Evolutionary conservation across 306 rosid genomes (phyloP).

Genomic region (Gastrolobium villosum): DNA sequence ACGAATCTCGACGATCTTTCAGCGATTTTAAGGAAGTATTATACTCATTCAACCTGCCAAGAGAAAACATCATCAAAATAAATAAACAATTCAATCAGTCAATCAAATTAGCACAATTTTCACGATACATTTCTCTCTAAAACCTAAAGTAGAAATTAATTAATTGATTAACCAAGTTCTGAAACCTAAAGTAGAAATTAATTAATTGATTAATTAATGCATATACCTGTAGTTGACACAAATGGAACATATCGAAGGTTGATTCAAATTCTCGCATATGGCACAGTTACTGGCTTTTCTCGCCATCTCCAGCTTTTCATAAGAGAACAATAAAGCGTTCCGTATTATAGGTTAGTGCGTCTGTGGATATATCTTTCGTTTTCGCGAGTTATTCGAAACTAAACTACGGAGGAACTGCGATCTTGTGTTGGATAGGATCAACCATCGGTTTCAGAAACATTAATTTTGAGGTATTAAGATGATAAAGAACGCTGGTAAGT

Average conservation of each 20-base stretch:
- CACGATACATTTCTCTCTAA: conserved; percentile 1
- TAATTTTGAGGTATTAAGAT: background rate
- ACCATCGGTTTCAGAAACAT: conserved; percentile 17
- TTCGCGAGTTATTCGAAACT: conserved; percentile 24
- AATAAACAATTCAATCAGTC: background rate
- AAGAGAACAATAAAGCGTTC: background rate
- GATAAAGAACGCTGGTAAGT: background rate
- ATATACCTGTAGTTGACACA: conserved; percentile 89
- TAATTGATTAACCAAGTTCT: conserved; percentile 8
- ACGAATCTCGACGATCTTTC: conserved; percentile 77
- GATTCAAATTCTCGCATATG: conserved; percentile 83
- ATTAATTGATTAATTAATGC: background rate
- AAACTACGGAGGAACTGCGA: conserved; percentile 10
- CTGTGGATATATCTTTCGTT: background rate
- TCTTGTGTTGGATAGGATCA: background rate
- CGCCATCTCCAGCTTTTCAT: conserved; percentile 60
- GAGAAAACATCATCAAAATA: conserved; percentile 12
- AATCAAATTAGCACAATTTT: conserved; percentile 28
- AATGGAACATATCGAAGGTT: conserved; percentile 72
- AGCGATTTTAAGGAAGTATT: conserved; percentile 61
- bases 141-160: conserved; percentile 18
- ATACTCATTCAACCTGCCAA: conserved; percentile 72
- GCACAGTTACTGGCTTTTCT: conserved; percentile 74
- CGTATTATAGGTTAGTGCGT: background rate
- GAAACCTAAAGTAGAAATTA: conserved; percentile 25